These are phyloP conservation scores for Gamsiella multidivaricata DNA, from an alignment of 192 early-diverging fungal genomes.

Conservation along the genomic window DNA sequence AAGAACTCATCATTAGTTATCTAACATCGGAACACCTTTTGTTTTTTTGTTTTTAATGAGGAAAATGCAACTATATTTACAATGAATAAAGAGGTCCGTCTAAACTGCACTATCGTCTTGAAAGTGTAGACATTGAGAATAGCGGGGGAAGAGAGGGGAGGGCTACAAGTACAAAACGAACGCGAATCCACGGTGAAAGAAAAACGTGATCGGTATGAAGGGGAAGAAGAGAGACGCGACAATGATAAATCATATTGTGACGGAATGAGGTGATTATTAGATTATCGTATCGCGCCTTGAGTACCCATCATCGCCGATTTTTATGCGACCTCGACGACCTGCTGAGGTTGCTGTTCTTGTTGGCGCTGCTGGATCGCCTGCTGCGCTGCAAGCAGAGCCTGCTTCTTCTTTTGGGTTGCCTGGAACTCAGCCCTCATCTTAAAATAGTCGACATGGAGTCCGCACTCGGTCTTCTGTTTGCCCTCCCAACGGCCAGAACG, in stretches of 20 bases:
- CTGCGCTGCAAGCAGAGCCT: conserved; percentile 43
- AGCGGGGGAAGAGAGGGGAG: background rate
- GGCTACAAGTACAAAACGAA: conserved; percentile 10
- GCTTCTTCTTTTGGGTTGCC: conserved; percentile 80
- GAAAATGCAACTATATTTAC: conserved; percentile 6
- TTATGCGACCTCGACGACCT: conserved; percentile 2
- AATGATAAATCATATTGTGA: background rate
- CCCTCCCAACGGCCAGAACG: conserved; percentile 92
- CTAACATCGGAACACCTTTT: no score
- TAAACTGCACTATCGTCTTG: no score
- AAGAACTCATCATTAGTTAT: no score
- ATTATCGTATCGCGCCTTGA: background rate
- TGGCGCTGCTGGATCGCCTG: conserved; percentile 1
- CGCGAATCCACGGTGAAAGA: background rate
- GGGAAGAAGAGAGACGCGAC: background rate
- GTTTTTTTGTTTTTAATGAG: background rate
- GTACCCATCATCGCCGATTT: no score
- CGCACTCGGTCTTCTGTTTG: conserved; percentile 92
- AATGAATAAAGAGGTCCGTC: conserved; percentile 6
- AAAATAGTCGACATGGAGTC: conserved; percentile 97
- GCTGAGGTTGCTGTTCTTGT: background rate
- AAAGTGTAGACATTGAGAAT: background rate
- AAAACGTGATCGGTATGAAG: no score
- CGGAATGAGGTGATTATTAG: conserved; percentile 3
- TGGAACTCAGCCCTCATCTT: conserved; percentile 86